Evolutionary conservation across 768 basidiomycete species (phyloP), one percentile per base, ranked within the genome.

Genomic region (Boletus patriciae): DNA sequence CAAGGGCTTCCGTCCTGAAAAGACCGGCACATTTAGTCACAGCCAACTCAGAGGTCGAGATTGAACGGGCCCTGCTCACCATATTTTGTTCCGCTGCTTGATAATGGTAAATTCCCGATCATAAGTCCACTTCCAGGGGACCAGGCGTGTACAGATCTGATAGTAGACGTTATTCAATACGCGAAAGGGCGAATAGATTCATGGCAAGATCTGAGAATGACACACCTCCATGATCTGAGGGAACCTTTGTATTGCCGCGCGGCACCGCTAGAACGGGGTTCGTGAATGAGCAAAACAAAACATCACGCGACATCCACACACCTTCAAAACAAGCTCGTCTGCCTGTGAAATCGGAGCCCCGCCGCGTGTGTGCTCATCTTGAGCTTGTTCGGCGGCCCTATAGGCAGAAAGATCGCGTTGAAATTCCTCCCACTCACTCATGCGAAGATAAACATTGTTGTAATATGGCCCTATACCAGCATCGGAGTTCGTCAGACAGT

Each of bases 1-100:
- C 80, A 27, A 77, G 60, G 0, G 0, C 0, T 46, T 62, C 67
- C 19, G 73, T 73, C 49, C 84, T 84, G 46, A 12, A 37, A 33
- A 27, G 25, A 15, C 36, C 16, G 36, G 15, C 19, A 33, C 37
- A 47, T 50, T 34, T 44, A 13, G 12, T 27, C n/a, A 46, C 25
- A 13, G 9, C 9, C 37, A 34, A 31, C 15, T 42, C 21, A 51
- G 44, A 40, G n/a, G 12, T 43, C 16, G 9, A 3, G 13, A 25
- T 37, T 16, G 38, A 10, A 48, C 45, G 3, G 5, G 2, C 7
- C 12, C 13, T 36, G 40, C 60, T 53, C 38, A 69, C 73, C 66
- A 72, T 9, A 0, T 0, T 15, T 45, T 25, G 46, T 65, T 68
- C 4, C 25, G 5, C 2, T 19, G 54, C 46, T 63, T 63, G 10